Evolutionary conservation across 225 moss, liverwort and hornwort genomes (phyloP).

Genomic region (Polytrichum formosum): DNA sequence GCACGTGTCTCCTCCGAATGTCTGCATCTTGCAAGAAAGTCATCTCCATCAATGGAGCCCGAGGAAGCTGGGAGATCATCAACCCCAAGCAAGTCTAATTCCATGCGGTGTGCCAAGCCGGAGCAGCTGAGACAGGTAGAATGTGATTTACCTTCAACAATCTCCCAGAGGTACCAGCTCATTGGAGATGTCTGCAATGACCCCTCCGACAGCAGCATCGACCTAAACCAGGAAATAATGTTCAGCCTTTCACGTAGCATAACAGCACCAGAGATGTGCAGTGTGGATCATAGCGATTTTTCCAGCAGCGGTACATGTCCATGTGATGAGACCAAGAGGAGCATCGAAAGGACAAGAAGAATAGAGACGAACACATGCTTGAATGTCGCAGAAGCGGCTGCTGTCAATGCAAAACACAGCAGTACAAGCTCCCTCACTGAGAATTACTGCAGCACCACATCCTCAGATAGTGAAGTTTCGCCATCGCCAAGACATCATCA

Average conservation of each 20-base stretch:
- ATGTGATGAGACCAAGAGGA: conserved; percentile 33
- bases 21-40: conserved; percentile 1
- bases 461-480: not conserved
- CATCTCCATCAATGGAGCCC: not conserved
- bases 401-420: not conserved
- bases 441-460: not conserved
- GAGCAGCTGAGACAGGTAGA: not conserved
- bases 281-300: conserved; percentile 19
- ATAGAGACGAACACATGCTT: not conserved
- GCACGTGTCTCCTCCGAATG: not conserved
- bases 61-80: not conserved
- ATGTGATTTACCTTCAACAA: not conserved
- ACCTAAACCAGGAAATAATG: conserved; percentile 19
- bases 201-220: conserved; percentile 13
- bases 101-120: not conserved
- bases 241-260: conserved; percentile 1
- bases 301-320: conserved; percentile 20
- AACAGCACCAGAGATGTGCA: conserved; percentile 12
- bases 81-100: too few relatives aligned
- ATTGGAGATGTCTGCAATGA: not conserved
- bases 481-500: too few relatives aligned
- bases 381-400: too few relatives aligned
- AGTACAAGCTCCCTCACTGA: not conserved
- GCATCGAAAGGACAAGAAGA: conserved; percentile 22
- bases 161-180: not conserved